Conservation (phyloP, 1,139 yeast species). For the Taphrina sp. region DNA sequence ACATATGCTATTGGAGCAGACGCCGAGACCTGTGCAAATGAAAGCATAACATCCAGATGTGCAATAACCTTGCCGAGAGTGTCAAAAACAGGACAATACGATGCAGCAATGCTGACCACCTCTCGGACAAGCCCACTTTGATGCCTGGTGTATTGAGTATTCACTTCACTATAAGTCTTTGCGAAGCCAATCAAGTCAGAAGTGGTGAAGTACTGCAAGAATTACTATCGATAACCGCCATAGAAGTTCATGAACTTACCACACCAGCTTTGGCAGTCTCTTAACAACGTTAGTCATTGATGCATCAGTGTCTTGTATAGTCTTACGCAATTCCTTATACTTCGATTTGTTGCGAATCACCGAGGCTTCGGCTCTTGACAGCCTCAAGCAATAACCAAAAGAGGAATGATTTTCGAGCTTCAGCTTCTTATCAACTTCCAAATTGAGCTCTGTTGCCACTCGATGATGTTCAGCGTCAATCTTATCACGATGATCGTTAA, state of each 20-base stretch:
- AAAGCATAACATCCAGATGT: slow-evolving; percentile 73
- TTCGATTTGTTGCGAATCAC: slow-evolving; percentile 59
- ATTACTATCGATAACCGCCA: neutral
- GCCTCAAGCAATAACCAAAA: slow-evolving; percentile 92
- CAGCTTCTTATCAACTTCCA: slow-evolving; percentile 82
- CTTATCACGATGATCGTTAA: slow-evolving; percentile 56
- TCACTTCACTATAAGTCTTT: slow-evolving; percentile 57
- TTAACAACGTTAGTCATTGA: slow-evolving; percentile 48
- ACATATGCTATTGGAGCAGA: slow-evolving; percentile 80
- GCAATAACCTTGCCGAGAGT: slow-evolving; percentile 64
- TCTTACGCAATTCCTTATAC: slow-evolving; percentile 60
- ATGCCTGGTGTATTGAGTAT: slow-evolving; percentile 65
- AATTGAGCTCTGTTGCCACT: slow-evolving; percentile 69
- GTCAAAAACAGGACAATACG: slow-evolving; percentile 75
- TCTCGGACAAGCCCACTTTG: slow-evolving; percentile 79
- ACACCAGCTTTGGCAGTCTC: slow-evolving; percentile 85
- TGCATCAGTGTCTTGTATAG: no score
- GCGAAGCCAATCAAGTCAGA: slow-evolving; percentile 60
- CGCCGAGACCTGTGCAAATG: slow-evolving; percentile 83
- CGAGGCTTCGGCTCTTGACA: slow-evolving; percentile 61
- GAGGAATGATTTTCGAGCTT: slow-evolving; percentile 81
- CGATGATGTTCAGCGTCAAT: slow-evolving; percentile 62
- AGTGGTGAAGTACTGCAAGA: slow-evolving; percentile 63
- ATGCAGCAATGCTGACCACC: slow-evolving; percentile 71
- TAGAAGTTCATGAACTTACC: slow-evolving; percentile 1